phyloP scores from a whole-genome alignment of 148 eudicot genomes.

The Amaranthus hypochondriacus region DNA sequence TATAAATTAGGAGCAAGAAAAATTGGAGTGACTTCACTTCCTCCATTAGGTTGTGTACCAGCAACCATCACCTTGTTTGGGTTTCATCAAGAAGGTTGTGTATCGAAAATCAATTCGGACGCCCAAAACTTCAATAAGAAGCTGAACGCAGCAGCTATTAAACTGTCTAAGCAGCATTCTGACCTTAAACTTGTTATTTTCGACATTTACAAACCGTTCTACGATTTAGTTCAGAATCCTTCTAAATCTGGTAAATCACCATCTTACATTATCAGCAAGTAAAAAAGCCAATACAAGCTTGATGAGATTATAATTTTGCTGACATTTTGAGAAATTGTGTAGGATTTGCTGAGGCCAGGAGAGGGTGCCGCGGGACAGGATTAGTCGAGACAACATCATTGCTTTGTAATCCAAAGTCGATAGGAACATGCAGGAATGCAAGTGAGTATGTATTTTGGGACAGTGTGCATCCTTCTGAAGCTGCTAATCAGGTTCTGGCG shows the following conservation, averaged over 20 bases:
- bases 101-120: conserved; percentile 55
- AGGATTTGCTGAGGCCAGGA: conserved; percentile 84
- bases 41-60: conserved; percentile 90
- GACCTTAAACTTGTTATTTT: conserved; percentile 73
- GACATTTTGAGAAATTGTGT: not conserved
- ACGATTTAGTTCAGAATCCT: conserved; percentile 60
- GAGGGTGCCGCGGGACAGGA: conserved; percentile 96
- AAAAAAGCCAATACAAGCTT: too few relatives aligned
- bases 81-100: conserved; percentile 54
- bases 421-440: conserved; percentile 84
- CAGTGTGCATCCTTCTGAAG: conserved; percentile 90
- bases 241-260: conserved; percentile 46
- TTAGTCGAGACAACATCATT: conserved; percentile 68
- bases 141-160: conserved; percentile 55
- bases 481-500: conserved; percentile 79
- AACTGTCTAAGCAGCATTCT: conserved; percentile 53
- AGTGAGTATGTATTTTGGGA: conserved; percentile 92
- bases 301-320: not conserved
- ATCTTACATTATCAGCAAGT: not conserved
- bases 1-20: conserved; percentile 75
- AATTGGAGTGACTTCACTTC: conserved; percentile 92
- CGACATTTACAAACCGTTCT: conserved; percentile 77
- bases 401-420: conserved; percentile 70
- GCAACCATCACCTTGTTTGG: conserved; percentile 65
- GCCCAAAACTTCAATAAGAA: conserved; percentile 78